phyloP scores from a whole-genome alignment of 2,329 filamentous ascomycete genomes.

The Claviceps cyperi region DNA sequence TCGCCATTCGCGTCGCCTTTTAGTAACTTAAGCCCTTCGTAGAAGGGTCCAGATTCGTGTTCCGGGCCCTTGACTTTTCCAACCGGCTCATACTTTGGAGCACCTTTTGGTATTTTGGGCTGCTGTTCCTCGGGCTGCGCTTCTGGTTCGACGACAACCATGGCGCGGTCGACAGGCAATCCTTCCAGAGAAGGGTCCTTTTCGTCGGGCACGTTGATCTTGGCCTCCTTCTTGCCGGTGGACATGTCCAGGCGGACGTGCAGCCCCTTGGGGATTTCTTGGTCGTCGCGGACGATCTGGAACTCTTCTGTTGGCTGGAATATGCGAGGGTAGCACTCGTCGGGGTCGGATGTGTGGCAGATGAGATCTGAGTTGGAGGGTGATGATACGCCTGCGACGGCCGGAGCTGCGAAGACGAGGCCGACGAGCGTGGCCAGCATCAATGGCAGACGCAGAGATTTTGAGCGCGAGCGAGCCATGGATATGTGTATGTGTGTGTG shows the following conservation, averaged over 20 bases:
- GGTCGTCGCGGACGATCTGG: constrained; percentile 46
- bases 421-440: constrained; percentile 13
- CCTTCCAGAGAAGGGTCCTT: constrained; percentile 30
- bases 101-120: constrained; percentile 28
- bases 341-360: constrained; percentile 44
- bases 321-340: constrained; percentile 50
- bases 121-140: constrained; percentile 10
- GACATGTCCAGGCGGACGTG: constrained; percentile 52
- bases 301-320: constrained; percentile 53
- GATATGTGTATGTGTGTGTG: neutral
- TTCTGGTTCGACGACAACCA: constrained; percentile 40
- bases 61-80: constrained; percentile 42
- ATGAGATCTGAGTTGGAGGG: constrained; percentile 40
- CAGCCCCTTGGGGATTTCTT: constrained; percentile 49
- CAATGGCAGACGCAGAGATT: neutral
- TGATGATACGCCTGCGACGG: constrained; percentile 13
- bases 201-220: constrained; percentile 46
- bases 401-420: constrained; percentile 13
- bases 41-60: constrained; percentile 16
- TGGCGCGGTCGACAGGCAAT: constrained; percentile 35
- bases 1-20: constrained; percentile 24
- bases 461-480: constrained; percentile 1
- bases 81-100: constrained; percentile 41
- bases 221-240: constrained; percentile 50
- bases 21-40: constrained; percentile 32